Percentiles rank a stretch among this genome's conserved stretches.
Conservation (phyloP, 73 alveolate genomes). For the Paramecium tetraurelia region DNA sequence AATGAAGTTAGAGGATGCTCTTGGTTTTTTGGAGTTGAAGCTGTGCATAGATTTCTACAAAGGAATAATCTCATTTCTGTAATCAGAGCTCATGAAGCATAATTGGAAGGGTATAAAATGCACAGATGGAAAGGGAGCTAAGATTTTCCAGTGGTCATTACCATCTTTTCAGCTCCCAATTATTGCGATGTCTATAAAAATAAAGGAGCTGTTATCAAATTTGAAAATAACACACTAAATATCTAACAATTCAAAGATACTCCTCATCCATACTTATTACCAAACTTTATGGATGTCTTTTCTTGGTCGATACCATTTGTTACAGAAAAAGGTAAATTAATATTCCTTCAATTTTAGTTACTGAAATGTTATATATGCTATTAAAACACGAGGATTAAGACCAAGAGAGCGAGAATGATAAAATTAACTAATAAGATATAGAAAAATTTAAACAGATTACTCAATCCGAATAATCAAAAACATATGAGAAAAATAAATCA, state of each 20-base stretch:
- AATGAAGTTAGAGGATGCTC: constrained; percentile 84
- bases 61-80: constrained; percentile 75
- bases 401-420: constrained; percentile 16
- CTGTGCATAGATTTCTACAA: constrained; percentile 71
- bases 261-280: constrained; percentile 90
- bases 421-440: background rate
- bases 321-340: constrained; percentile 69
- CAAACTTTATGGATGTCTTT: constrained; percentile 86
- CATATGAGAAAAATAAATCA: background rate
- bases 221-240: constrained; percentile 84
- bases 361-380: constrained; percentile 77
- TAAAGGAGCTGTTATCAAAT: constrained; percentile 92
- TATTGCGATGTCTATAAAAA: constrained; percentile 95
- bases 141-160: constrained; percentile 92
- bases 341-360: background rate
- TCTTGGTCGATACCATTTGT: constrained; percentile 93
- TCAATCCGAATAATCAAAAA: background rate
- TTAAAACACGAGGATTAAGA: constrained; percentile 56
- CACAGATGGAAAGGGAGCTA: constrained; percentile 89
- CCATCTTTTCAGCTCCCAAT: constrained; percentile 94
- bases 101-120: constrained; percentile 92
- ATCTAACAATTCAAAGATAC: constrained; percentile 90
- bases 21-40: constrained; percentile 78
- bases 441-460: background rate
- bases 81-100: constrained; percentile 28